Percentiles rank a stretch among this genome's conserved stretches.
Conservation (phyloP, 148 eudicot species). For the Rhododendron simsii region DNA sequence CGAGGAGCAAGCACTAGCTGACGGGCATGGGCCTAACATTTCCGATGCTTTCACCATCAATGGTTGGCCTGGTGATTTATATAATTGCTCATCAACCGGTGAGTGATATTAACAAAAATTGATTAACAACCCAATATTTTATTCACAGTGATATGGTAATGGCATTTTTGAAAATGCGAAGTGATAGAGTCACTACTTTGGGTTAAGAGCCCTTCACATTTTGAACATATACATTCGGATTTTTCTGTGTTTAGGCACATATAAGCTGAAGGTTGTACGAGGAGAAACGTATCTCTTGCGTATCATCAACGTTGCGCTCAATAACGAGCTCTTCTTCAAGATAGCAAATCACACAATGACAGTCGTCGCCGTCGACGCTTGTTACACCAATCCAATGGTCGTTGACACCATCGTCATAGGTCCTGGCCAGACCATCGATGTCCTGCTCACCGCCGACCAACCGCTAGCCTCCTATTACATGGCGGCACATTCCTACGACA, state of each 20-base stretch:
- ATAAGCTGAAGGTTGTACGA: constrained; percentile 30
- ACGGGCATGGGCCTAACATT: too few relatives aligned
- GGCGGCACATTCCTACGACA: constrained; percentile 13
- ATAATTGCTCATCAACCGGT: too few relatives aligned
- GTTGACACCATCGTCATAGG: constrained; percentile 42
- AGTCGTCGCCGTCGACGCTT: constrained; percentile 42
- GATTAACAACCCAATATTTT: too few relatives aligned
- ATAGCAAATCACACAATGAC: too few relatives aligned
- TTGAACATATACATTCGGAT: not conserved
- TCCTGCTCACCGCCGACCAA: constrained; percentile 53
- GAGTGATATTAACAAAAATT: not conserved
- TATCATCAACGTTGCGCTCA: too few relatives aligned
- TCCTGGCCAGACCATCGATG: constrained; percentile 76
- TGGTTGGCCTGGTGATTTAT: too few relatives aligned
- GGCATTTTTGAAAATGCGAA: constrained; percentile 35
- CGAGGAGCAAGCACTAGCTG: too few relatives aligned
- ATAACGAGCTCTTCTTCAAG: too few relatives aligned
- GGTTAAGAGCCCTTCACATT: constrained; percentile 32
- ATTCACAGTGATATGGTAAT: not conserved
- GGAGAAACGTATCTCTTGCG: constrained; percentile 26
- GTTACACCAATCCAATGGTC: constrained; percentile 47
- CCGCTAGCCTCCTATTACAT: constrained; percentile 35
- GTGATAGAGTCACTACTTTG: constrained; percentile 50
- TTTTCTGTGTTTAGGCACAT: constrained; percentile 26
- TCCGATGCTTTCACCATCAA: too few relatives aligned